These are phyloP conservation scores for Globisporangium orthogonon DNA, from an alignment of 352 stramenopile species.

Conservation along the genomic window DNA sequence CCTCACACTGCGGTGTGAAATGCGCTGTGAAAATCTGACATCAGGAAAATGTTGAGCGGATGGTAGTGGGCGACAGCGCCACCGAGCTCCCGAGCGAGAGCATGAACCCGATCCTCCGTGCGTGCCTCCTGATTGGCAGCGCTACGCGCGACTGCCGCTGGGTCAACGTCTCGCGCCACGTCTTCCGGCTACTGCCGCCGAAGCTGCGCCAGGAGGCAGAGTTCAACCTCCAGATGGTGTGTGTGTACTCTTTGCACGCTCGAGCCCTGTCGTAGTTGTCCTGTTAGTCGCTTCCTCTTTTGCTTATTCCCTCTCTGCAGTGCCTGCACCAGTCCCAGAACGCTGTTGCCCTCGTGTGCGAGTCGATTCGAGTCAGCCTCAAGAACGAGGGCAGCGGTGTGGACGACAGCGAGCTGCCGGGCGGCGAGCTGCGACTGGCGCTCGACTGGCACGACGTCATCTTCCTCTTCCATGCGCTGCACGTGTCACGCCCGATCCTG, in stretches of 20 bases:
- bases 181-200: slow-evolving; percentile 44
- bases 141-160: slow-evolving; percentile 35
- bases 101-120: slow-evolving; percentile 59
- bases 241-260: background rate
- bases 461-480: slow-evolving; percentile 64
- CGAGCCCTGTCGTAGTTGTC: background rate
- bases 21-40: background rate
- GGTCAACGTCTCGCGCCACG: slow-evolving; percentile 40
- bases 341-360: slow-evolving; percentile 36
- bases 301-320: slow-evolving; percentile 13
- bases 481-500: slow-evolving; percentile 74
- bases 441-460: slow-evolving; percentile 56
- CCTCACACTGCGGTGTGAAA: no score
- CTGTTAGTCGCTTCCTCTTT: background rate
- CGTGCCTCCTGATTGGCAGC: slow-evolving; percentile 49
- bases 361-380: slow-evolving; percentile 34
- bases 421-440: slow-evolving; percentile 5
- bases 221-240: slow-evolving; percentile 78
- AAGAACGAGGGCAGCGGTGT: slow-evolving; percentile 4
- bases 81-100: slow-evolving; percentile 30
- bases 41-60: slow-evolving; percentile 38
- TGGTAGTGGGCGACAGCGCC: slow-evolving; percentile 28
- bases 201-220: slow-evolving; percentile 61
- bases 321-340: slow-evolving; percentile 51
- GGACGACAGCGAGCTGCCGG: slow-evolving; percentile 8